These are phyloP conservation scores for Pseudonitzschia multiseries DNA, from an alignment of 108 stramenopile species.

Conservation along the genomic window DNA sequence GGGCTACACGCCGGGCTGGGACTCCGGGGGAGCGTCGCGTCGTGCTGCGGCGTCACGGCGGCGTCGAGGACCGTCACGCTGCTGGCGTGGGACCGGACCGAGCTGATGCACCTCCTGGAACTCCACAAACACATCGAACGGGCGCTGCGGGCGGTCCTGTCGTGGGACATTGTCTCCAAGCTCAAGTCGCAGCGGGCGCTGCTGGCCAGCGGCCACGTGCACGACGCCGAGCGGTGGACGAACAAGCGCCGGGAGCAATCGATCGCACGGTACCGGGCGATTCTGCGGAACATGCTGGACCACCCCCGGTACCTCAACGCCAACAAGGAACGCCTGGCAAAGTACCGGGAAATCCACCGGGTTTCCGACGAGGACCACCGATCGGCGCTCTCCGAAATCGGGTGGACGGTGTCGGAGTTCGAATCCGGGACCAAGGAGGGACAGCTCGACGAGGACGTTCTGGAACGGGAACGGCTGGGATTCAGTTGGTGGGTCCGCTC, in stretches of 20 bases:
- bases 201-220: conserved; percentile 47
- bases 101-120: conserved; percentile 63
- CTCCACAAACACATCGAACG: conserved; percentile 49
- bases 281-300: conserved; percentile 62
- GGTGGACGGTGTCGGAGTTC: conserved; percentile 80
- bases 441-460: conserved; percentile 2
- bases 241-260: conserved; percentile 75
- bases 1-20: conserved; percentile 83
- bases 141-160: conserved; percentile 65
- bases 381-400: conserved; percentile 46
- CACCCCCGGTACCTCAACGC: conserved; percentile 53
- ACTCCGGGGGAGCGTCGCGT: conserved; percentile 59
- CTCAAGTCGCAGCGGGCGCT: conserved; percentile 71
- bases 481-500: not conserved
- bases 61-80: conserved; percentile 30
- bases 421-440: conserved; percentile 33
- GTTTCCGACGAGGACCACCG: conserved; percentile 67
- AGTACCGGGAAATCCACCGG: conserved; percentile 80
- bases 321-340: conserved; percentile 53
- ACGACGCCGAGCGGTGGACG: conserved; percentile 71
- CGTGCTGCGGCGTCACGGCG: conserved; percentile 70
- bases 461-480: not conserved
- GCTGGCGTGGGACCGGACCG: conserved; percentile 68
- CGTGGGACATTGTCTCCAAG: conserved; percentile 88
- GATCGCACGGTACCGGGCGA: conserved; percentile 64